Percentiles rank a stretch among this genome's conserved stretches.
Conservation (phyloP, 129 eudicot species). For the Flaveria linearis region DNA sequence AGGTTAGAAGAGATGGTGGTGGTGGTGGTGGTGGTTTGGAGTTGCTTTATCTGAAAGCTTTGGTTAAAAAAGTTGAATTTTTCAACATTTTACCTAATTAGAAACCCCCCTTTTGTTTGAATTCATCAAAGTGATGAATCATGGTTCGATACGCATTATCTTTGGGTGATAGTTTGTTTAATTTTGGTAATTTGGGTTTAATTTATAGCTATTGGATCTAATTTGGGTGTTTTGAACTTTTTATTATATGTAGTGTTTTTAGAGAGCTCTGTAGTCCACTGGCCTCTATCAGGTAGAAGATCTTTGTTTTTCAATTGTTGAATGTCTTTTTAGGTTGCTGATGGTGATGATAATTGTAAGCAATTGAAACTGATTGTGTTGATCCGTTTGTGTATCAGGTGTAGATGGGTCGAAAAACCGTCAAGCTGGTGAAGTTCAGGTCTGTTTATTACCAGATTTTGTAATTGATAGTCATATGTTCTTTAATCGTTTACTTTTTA, state of each 20-base stretch:
- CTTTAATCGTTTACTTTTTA: too few relatives aligned
- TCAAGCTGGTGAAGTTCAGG: slow-evolving; percentile 63
- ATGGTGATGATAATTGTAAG: slow-evolving; percentile 8
- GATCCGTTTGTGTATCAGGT: slow-evolving; percentile 22
- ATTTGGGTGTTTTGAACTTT: slow-evolving; percentile 31
- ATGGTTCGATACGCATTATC: too few relatives aligned
- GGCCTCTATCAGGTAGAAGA: slow-evolving; percentile 56
- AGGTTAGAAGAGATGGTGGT: too few relatives aligned
- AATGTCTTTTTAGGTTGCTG: neutral
- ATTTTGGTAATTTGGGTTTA: slow-evolving; percentile 3
- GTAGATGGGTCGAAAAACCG: slow-evolving; percentile 38
- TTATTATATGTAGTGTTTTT: slow-evolving; percentile 37
- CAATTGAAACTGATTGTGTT: slow-evolving; percentile 23
- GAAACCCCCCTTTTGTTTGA: neutral
- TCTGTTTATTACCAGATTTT: slow-evolving; percentile 18
- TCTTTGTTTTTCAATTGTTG: slow-evolving; percentile 26
- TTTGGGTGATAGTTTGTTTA: neutral
- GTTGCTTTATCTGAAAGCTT: neutral
- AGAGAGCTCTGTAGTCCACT: slow-evolving; percentile 40
- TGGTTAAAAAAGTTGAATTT: too few relatives aligned
- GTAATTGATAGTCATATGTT: neutral
- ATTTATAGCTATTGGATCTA: slow-evolving; percentile 16
- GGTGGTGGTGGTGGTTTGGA: too few relatives aligned
- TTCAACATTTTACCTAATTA: slow-evolving; percentile 21
- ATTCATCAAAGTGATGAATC: too few relatives aligned